These are phyloP conservation scores for Blepharisma stoltei DNA, from an alignment of 73 alveolate species.

Conservation along the genomic window DNA sequence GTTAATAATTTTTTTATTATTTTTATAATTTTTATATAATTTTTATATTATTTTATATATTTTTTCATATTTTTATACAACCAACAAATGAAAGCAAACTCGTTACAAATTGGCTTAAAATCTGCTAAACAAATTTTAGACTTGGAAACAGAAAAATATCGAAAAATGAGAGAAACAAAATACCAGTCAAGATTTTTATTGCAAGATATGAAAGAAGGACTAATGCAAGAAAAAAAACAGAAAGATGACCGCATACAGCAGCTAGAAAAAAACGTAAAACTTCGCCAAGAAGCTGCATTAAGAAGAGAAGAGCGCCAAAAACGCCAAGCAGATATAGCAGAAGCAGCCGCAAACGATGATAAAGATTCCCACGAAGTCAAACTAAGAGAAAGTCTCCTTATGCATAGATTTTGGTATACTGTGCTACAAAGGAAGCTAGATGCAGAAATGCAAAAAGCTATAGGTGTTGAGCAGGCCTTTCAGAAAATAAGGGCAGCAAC, in stretches of 20 bases:
- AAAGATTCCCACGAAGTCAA: slow-evolving; percentile 65
- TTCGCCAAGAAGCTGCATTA: slow-evolving; percentile 62
- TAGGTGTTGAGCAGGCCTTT: slow-evolving; percentile 67
- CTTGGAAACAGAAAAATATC: slow-evolving; percentile 46
- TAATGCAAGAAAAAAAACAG: slow-evolving; percentile 56
- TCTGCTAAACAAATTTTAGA: slow-evolving; percentile 35
- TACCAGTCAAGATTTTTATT: slow-evolving; percentile 48
- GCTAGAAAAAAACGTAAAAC: slow-evolving; percentile 49
- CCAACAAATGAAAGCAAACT: slow-evolving; percentile 39
- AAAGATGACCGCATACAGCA: slow-evolving; percentile 59
- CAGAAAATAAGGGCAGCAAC: slow-evolving; percentile 65
- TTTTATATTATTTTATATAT: no score
- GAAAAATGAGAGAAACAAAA: slow-evolving; percentile 46
- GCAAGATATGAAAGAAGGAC: slow-evolving; percentile 43
- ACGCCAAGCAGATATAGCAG: slow-evolving; percentile 65
- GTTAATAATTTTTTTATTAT: no score
- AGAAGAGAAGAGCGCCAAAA: slow-evolving; percentile 64
- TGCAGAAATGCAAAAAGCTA: slow-evolving; percentile 51
- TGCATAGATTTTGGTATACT: slow-evolving; percentile 52
- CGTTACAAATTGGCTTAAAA: slow-evolving; percentile 39
- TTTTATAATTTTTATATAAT: no score
- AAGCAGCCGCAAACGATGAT: slow-evolving; percentile 76
- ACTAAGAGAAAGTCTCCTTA: slow-evolving; percentile 60
- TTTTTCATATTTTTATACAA: no score
- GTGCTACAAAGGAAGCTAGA: slow-evolving; percentile 62